phyloP scores from a whole-genome alignment of 1,284 basidiomycete species.

The Rhodotorula mucilaginosa region DNA sequence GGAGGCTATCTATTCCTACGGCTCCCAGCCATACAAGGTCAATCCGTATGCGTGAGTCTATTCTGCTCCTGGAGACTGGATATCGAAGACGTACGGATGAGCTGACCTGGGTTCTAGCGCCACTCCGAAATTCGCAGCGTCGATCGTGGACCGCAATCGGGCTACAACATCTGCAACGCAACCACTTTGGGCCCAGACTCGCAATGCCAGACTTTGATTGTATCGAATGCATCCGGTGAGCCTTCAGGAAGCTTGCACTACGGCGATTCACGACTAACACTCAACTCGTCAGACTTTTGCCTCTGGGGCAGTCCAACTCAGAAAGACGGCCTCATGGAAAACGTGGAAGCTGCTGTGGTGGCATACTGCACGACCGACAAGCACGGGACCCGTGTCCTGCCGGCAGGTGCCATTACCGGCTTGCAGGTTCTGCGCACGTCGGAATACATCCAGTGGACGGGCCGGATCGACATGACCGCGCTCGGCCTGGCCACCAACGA shows the following conservation, averaged over 20 bases:
- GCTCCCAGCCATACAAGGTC: conserved; percentile 17
- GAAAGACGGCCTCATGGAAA: conserved; percentile 31
- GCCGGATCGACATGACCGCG: conserved; percentile 57
- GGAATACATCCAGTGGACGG: conserved; percentile 22
- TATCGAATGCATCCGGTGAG: not conserved
- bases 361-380: conserved; percentile 54
- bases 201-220: conserved; percentile 60
- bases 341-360: conserved; percentile 19
- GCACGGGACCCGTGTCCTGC: conserved; percentile 64
- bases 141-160: conserved; percentile 45
- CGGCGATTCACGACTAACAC: not conserved
- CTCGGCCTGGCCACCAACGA: conserved; percentile 60
- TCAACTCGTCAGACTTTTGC: conserved; percentile 14
- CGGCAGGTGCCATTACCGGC: conserved; percentile 60
- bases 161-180: conserved; percentile 69
- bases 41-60: conserved; percentile 31
- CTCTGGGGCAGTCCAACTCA: conserved; percentile 24
- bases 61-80: too few relatives aligned
- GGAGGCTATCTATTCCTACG: conserved; percentile 19
- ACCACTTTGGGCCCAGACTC: conserved; percentile 54
- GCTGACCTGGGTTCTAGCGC: not conserved
- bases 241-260: not conserved
- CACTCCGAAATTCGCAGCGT: not conserved
- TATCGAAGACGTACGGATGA: too few relatives aligned
- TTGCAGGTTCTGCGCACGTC: conserved; percentile 52